phyloP scores from a whole-genome alignment of 2,329 filamentous ascomycete genomes.

The Pseudopyricularia javanii region DNA sequence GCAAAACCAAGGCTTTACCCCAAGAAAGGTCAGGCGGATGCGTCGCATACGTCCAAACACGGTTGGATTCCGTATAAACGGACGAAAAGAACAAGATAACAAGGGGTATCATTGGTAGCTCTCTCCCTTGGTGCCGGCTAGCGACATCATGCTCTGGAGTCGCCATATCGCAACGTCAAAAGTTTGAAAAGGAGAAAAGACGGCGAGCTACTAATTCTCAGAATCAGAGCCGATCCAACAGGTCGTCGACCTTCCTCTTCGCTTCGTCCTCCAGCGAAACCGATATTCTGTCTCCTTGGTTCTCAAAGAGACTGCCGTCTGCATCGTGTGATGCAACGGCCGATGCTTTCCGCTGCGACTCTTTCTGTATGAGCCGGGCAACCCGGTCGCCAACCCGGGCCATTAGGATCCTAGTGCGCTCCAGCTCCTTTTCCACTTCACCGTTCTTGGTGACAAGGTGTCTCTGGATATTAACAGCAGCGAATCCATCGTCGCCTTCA shows the following conservation, averaged over 20 bases:
- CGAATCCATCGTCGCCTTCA: conserved; percentile 4
- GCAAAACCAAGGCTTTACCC: too few species aligned
- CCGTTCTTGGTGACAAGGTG: conserved; percentile 56
- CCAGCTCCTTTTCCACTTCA: conserved; percentile 52
- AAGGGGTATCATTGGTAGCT: background rate
- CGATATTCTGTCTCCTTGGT: conserved; percentile 9
- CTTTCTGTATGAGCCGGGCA: conserved; percentile 16
- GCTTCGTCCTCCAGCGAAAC: conserved; percentile 26
- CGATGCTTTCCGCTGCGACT: conserved; percentile 5
- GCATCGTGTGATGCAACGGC: background rate
- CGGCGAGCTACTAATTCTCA: background rate
- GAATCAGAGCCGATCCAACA: conserved; percentile 22
- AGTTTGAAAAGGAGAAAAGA: background rate
- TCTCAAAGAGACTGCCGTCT: conserved; percentile 5
- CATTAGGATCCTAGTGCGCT: conserved; percentile 52
- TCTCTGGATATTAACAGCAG: conserved; percentile 39
- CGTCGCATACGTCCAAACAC: too few species aligned
- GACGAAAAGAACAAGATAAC: background rate
- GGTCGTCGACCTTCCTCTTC: conserved; percentile 26
- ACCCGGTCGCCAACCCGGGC: conserved; percentile 45
- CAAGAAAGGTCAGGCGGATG: too few species aligned
- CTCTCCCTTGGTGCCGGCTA: background rate
- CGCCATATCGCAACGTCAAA: background rate
- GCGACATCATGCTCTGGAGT: background rate
- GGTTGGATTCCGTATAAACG: too few species aligned